phyloP scores from a whole-genome alignment of 192 early-diverging fungal genomes.

The Coemansia sp. region DNA sequence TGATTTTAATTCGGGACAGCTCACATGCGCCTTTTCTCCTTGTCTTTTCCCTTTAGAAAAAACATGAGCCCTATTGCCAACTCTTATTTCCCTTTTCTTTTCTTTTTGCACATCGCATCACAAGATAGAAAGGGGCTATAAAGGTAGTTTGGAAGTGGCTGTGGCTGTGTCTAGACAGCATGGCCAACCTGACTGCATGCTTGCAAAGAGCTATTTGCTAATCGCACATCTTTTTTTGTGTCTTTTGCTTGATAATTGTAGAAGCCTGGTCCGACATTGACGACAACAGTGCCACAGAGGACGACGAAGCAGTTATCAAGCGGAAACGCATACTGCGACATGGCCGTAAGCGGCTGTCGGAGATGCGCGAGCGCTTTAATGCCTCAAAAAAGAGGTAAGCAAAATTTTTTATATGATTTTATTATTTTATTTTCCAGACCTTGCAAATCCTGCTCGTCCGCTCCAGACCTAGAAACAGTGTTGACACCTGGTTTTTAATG shows the following conservation, averaged over 20 bases:
- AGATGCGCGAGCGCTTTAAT: constrained; percentile 46
- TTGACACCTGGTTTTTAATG: not conserved
- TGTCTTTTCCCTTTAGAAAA: no score
- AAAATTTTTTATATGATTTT: not conserved
- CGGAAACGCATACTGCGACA: constrained; percentile 52
- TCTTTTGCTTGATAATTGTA: constrained; percentile 14
- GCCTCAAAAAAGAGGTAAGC: constrained; percentile 39
- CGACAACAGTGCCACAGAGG: constrained; percentile 43
- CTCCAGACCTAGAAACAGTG: no score
- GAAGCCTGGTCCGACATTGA: constrained; percentile 55
- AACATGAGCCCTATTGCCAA: no score
- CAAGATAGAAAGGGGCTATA: no score
- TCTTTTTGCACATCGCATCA: not conserved
- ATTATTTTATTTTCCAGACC: not conserved
- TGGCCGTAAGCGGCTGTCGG: constrained; percentile 42
- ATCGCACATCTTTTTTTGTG: not conserved
- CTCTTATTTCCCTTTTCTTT: not conserved
- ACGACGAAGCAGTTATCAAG: constrained; percentile 26
- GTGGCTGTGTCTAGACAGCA: not conserved
- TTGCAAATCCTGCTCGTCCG: not conserved
- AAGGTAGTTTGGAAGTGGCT: not conserved
- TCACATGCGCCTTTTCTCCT: no score
- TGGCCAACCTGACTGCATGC: no score
- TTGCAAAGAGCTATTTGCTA: no score
- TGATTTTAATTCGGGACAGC: no score